A percentile compares a stretch with the other conserved stretches of the same genome.
Conservation (phyloP, 164 flowering plant genomes). For the Protea cynaroides region DNA sequence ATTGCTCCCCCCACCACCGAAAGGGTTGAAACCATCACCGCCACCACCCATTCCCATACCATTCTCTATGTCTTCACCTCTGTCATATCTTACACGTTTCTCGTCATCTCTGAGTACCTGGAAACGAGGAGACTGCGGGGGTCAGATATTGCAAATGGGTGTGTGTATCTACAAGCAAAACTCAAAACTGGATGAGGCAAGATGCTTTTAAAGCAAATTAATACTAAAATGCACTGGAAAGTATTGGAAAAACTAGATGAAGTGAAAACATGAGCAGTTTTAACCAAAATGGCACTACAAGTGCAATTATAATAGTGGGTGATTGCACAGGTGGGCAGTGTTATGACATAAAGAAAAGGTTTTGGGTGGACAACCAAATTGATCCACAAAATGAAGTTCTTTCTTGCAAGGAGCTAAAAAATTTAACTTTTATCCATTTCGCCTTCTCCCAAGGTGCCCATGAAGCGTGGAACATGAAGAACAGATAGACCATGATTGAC, state of each 20-base stretch:
- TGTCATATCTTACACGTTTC: slow-evolving; percentile 75
- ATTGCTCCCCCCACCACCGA: slow-evolving; percentile 78
- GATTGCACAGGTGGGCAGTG: too few species aligned
- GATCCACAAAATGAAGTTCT: too few species aligned
- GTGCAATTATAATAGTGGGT: too few species aligned
- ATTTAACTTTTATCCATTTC: too few species aligned
- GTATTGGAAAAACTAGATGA: not conserved
- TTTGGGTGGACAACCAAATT: too few species aligned
- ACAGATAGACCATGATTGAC: too few species aligned
- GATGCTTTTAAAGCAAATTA: not conserved
- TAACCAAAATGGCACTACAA: too few species aligned
- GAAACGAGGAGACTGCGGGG: not conserved
- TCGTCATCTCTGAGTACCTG: slow-evolving; percentile 92
- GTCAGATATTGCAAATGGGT: not conserved
- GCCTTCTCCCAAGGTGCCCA: too few species aligned
- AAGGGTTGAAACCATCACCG: slow-evolving; percentile 75
- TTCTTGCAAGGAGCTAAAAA: too few species aligned
- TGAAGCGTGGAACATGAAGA: too few species aligned
- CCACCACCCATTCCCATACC: slow-evolving; percentile 54
- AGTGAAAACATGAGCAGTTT: too few species aligned
- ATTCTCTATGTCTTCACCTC: slow-evolving; percentile 91
- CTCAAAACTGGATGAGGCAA: not conserved
- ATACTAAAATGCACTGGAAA: not conserved
- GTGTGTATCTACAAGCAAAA: not conserved
- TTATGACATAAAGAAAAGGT: too few species aligned